phyloP scores from a whole-genome alignment of 768 basidiomycete genomes.

The Tulasnella sp. region DNA sequence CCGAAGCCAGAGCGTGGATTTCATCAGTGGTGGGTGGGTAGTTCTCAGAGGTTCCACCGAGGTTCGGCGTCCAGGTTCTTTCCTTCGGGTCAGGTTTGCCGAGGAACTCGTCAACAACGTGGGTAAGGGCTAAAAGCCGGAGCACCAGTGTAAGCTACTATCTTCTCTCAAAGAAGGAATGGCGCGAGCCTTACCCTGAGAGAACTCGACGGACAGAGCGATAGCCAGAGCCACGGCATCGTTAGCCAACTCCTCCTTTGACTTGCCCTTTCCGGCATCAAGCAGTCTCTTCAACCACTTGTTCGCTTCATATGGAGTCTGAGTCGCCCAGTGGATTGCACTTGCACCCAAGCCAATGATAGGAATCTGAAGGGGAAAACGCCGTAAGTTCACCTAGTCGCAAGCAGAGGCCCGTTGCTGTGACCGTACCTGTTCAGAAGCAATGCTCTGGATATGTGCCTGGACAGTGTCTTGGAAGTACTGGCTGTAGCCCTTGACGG shows the following conservation, averaged over 20 bases:
- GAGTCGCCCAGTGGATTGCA: conserved; percentile 72
- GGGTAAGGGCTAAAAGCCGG: conserved; percentile 59
- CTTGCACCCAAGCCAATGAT: conserved; percentile 69
- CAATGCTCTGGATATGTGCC: neutral
- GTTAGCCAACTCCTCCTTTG: conserved; percentile 59
- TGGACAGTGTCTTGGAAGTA: conserved; percentile 33
- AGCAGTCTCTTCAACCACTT: conserved; percentile 53
- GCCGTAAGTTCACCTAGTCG: neutral
- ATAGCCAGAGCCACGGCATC: conserved; percentile 73
- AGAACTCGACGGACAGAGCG: conserved; percentile 66
- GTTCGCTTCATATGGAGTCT: conserved; percentile 56
- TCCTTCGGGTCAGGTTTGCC: no score
- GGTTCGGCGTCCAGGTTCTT: neutral
- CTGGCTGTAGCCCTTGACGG: conserved; percentile 52
- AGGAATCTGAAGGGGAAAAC: conserved; percentile 71
- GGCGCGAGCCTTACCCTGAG: conserved; percentile 49
- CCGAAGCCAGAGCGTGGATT: no score
- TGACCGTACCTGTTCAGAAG: neutral
- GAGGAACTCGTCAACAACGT: conserved; percentile 67
- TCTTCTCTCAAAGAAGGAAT: neutral
- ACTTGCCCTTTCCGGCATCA: conserved; percentile 58
- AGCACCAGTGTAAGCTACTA: conserved; percentile 10
- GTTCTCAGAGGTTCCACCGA: no score
- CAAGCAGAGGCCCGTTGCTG: neutral
- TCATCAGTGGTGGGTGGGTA: no score